Evolutionary conservation across 2,329 filamentous ascomycete species (phyloP).

Genomic region (Aspergillus chevalieri): DNA sequence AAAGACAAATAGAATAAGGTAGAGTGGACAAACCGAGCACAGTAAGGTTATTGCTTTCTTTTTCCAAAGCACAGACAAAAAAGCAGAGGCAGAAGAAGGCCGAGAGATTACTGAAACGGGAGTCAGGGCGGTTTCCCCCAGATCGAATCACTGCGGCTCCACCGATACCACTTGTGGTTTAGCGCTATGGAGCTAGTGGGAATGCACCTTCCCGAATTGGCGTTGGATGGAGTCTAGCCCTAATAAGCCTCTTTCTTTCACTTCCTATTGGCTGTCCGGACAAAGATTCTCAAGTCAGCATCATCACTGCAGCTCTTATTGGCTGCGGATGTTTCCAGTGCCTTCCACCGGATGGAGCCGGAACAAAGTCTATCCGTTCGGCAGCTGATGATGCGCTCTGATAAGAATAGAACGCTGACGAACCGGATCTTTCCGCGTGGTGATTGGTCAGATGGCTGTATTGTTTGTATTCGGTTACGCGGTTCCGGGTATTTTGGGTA

Average conservation of each 20-base stretch:
- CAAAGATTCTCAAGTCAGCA: conserved; percentile 11
- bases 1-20: no score
- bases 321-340: conserved; percentile 4
- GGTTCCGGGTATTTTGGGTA: no score
- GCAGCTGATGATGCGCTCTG: background rate
- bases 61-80: no score
- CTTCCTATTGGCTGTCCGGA: conserved; percentile 16
- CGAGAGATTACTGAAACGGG: background rate
- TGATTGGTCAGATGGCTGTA: background rate
- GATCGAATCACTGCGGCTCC: conserved; percentile 23
- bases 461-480: no score
- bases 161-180: conserved; percentile 22
- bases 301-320: conserved; percentile 10
- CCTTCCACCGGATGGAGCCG: background rate
- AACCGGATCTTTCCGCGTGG: background rate
- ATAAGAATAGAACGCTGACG: background rate
- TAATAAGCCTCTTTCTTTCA: conserved; percentile 23
- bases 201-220: conserved; percentile 17
- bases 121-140: conserved; percentile 15
- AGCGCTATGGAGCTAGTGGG: conserved; percentile 15
- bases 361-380: background rate
- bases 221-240: conserved; percentile 10
- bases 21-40: no score
- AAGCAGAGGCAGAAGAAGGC: no score
- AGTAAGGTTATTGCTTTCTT: no score